Base-by-base conservation (phyloP, 345 rosid species). In the Cardiospermum halicacabum region DNA sequence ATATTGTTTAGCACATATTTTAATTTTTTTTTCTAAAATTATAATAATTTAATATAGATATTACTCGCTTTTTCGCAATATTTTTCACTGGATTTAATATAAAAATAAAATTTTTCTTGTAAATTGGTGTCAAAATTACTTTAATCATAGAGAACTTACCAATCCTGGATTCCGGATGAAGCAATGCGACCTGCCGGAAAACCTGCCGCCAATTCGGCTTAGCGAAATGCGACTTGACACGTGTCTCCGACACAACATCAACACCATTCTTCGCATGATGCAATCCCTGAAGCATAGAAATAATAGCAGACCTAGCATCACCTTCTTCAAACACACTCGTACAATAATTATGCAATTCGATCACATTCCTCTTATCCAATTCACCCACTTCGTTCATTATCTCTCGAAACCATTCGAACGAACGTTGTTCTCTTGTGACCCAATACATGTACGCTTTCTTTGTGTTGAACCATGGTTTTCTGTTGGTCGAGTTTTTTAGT, bases 271-370 rank as follows among this genome's bases (percentile, higher is more conserved):
- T 91, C 16, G 96, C 96, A 10, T 92, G 96, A 54, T 92, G 84
- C 2, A 92, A 62, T 0, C 90, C 84, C 77, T 92, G 98, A 40
- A 92, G 80, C 98, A 92, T 92, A 0, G 98, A 70, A 15, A 92
- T 92, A 3, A 92, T 77, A 22, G 98, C 96, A 1, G 92, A 86
- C 72, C 96, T 75, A 1, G 98, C 96, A 49, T 92, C 98, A 0
- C 96, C 98, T 70, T 92, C 94, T 69, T 92, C 96, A 60, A 84
- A 92, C 61, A 92, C 98, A 40, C 98, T 89, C 0, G 98, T 85
- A 69, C 94, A 92, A 62, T 92, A 92, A 59, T 89, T 92, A 48
- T 92, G 96, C 2, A 92, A 78, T 64, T 92, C 98, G 10, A 92
- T 89, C 13, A 84, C 77, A 1, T 69, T 70, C 68, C 74, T 78